Evolutionary conservation across 768 basidiomycete species (phyloP).

Genomic region (Amyloporia xantha): DNA sequence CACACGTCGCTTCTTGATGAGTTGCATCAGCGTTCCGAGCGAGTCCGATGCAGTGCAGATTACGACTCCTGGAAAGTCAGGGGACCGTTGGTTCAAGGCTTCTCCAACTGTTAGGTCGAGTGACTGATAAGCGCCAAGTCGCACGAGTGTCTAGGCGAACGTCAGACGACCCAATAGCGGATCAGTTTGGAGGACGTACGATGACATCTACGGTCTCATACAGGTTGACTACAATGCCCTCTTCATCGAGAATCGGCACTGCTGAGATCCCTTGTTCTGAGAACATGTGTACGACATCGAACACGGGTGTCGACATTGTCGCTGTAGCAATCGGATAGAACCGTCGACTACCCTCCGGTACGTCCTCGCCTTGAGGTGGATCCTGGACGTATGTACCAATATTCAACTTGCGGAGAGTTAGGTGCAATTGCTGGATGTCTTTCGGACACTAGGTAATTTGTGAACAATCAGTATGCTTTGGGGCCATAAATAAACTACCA

Average conservation of each 20-base stretch:
- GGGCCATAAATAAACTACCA: neutral
- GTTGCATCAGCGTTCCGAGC: slow-evolving; percentile 79
- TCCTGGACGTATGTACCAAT: slow-evolving; percentile 84
- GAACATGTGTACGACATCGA: slow-evolving; percentile 98
- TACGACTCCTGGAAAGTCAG: slow-evolving; percentile 96
- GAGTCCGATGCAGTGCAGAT: slow-evolving; percentile 93
- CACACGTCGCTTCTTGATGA: slow-evolving; percentile 89
- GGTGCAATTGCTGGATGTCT: slow-evolving; percentile 76
- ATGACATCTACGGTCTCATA: slow-evolving; percentile 99
- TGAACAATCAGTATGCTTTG: neutral
- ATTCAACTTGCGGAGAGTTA: slow-evolving; percentile 76
- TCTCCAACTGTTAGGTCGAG: slow-evolving; percentile 90
- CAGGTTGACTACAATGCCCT: slow-evolving; percentile 89
- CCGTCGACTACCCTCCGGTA: slow-evolving; percentile 53
- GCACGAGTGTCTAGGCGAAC: slow-evolving; percentile 73
- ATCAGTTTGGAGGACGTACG: slow-evolving; percentile 39
- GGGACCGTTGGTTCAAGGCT: slow-evolving; percentile 85
- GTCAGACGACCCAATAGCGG: slow-evolving; percentile 3
- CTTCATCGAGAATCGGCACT: slow-evolving; percentile 90
- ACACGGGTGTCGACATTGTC: slow-evolving; percentile 84
- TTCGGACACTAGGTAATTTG: slow-evolving; percentile 58
- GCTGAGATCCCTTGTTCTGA: slow-evolving; percentile 93
- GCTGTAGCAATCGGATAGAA: slow-evolving; percentile 92
- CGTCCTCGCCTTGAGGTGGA: slow-evolving; percentile 42
- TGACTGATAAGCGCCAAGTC: slow-evolving; percentile 91